A percentile compares a stretch with the other conserved stretches of the same genome.
These are phyloP conservation scores for Eimeria zaria DNA, from an alignment of 169 alveolate genomes.

Conservation along the genomic window DNA sequence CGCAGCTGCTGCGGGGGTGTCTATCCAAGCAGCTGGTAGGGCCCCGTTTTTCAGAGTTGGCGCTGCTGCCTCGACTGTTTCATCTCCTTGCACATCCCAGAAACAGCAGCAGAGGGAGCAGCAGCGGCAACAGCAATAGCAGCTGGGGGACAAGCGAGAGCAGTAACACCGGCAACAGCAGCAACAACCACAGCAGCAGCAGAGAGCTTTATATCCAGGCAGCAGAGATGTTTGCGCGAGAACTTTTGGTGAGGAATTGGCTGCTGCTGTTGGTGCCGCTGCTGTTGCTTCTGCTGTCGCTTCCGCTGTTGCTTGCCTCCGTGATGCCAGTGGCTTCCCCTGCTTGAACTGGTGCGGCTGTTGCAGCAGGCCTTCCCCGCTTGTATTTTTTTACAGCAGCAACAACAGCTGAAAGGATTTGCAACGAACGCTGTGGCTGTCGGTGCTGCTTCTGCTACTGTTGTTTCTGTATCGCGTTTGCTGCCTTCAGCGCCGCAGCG, in stretches of 20 bases:
- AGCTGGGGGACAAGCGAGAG: slow-evolving; percentile 13
- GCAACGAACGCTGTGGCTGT: background rate
- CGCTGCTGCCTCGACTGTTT: slow-evolving; percentile 34
- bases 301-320: background rate
- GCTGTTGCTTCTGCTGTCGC: background rate
- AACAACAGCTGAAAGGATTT: background rate
- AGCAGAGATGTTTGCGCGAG: slow-evolving; percentile 39
- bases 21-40: slow-evolving; percentile 23
- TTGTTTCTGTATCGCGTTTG: background rate
- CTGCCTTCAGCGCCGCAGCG: slow-evolving; percentile 35
- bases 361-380: background rate
- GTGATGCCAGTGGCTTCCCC: background rate
- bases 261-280: background rate
- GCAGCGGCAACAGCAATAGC: background rate
- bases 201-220: slow-evolving; percentile 16
- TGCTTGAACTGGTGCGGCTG: background rate
- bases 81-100: background rate
- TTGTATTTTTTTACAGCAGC: background rate
- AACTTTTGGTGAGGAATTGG: background rate
- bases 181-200: background rate
- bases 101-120: background rate
- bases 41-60: slow-evolving; percentile 22
- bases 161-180: slow-evolving; percentile 6
- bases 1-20: slow-evolving; percentile 31
- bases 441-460: background rate